A percentile compares a stretch with the other conserved stretches of the same genome.
Conservation (phyloP, 768 basidiomycete genomes). For the Panaeolus cyanescens region DNA sequence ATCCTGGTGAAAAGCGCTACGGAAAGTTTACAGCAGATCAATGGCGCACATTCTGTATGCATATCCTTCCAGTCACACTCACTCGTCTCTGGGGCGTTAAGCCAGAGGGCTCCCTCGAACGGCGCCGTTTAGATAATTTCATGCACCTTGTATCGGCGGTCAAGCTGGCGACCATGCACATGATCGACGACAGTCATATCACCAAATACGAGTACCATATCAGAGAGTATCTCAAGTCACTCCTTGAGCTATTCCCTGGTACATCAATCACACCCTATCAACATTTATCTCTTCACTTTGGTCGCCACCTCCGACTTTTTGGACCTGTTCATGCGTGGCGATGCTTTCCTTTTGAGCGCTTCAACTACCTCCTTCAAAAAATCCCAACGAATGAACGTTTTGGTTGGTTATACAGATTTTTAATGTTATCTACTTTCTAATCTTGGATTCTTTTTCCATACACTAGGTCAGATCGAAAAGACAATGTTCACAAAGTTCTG, state of each 20-base stretch:
- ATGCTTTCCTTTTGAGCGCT: conserved; percentile 31
- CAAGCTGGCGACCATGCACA: conserved; percentile 24
- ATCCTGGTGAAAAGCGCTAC: conserved; percentile 15
- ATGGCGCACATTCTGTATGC: conserved; percentile 32
- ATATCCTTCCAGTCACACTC: conserved; percentile 33
- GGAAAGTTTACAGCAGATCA: conserved; percentile 29
- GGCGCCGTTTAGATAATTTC: conserved; percentile 22
- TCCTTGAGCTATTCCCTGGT: conserved; percentile 28
- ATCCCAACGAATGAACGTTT: conserved; percentile 28
- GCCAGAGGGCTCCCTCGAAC: conserved; percentile 10
- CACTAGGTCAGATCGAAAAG: conserved; percentile 27
- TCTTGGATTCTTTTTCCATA: not conserved
- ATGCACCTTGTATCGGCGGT: conserved; percentile 33
- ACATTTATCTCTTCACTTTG: conserved; percentile 38
- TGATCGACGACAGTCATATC: conserved; percentile 17
- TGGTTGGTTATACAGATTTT: conserved; percentile 19
- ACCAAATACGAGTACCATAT: conserved; percentile 23
- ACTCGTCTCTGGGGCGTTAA: conserved; percentile 31
- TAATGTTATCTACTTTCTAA: not conserved
- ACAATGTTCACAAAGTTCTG: conserved; percentile 26
- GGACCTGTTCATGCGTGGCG: conserved; percentile 37
- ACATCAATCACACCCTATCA: conserved; percentile 31
- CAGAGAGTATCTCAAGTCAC: conserved; percentile 23
- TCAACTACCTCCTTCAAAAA: conserved; percentile 24
- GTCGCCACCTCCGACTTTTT: conserved; percentile 22